Percentiles rank a stretch among this genome's conserved stretches.
Conservation (phyloP, 1,284 basidiomycete species). For the Phellopilus nigrolimitatus region DNA sequence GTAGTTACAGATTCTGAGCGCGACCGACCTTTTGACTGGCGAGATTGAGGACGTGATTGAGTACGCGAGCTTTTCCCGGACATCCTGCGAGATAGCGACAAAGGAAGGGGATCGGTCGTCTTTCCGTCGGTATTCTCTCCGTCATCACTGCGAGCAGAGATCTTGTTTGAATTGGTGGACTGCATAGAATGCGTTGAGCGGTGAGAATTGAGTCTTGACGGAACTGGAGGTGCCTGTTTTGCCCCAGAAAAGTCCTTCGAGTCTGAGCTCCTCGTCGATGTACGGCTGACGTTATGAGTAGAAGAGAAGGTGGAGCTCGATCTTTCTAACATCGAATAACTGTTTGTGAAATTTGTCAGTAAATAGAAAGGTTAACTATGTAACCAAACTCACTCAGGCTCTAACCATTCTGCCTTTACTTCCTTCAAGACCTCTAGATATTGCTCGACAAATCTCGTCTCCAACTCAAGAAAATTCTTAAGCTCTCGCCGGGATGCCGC, state of each 20-base stretch:
- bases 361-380: background rate
- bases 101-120: constrained; percentile 37
- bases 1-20: constrained; percentile 44
- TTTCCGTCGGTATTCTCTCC: background rate
- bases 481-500: constrained; percentile 64
- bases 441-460: constrained; percentile 68
- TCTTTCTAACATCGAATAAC: constrained; percentile 5
- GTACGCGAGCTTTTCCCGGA: constrained; percentile 7
- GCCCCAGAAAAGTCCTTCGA: constrained; percentile 4
- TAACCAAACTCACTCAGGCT: constrained; percentile 40
- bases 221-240: constrained; percentile 8
- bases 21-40: background rate
- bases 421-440: constrained; percentile 69
- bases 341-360: background rate
- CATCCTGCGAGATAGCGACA: constrained; percentile 31
- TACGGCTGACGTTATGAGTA: constrained; percentile 13
- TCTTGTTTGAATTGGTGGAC: constrained; percentile 3
- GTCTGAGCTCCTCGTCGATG: constrained; percentile 12
- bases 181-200: constrained; percentile 15
- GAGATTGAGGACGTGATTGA: background rate
- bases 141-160: background rate
- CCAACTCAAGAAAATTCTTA: constrained; percentile 61
- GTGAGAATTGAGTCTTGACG: constrained; percentile 15
- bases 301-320: constrained; percentile 1
- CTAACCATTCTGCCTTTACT: constrained; percentile 59